Evolutionary conservation across 192 early-diverging fungal species (phyloP).

Genomic region (Rhizophagus sp.): DNA sequence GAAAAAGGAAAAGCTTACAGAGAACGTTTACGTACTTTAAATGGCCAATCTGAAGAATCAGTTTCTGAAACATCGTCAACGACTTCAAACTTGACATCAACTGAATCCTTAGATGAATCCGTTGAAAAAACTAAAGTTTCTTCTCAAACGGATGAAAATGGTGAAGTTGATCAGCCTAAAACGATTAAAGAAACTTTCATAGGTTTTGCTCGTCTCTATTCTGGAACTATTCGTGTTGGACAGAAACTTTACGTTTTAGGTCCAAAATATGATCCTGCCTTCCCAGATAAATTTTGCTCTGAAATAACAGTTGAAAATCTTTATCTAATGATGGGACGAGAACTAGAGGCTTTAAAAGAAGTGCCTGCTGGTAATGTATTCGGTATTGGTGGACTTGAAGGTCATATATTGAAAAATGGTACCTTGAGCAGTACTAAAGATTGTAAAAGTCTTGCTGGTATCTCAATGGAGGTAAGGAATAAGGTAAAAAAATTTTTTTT

Average conservation of each 20-base stretch:
- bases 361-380: conserved; percentile 97
- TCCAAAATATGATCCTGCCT: conserved; percentile 86
- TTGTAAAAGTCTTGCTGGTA: conserved; percentile 78
- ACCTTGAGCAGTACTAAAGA: conserved; percentile 77
- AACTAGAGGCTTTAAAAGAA: conserved; percentile 76
- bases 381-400: conserved; percentile 88
- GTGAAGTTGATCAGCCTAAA: conserved; percentile 42
- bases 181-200: conserved; percentile 66
- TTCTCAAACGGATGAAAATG: conserved; percentile 28
- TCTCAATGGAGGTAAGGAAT: conserved; percentile 45
- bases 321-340: conserved; percentile 97
- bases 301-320: conserved; percentile 76
- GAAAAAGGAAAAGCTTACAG: conserved; percentile 64
- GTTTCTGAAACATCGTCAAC: conserved; percentile 25
- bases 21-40: conserved; percentile 37
- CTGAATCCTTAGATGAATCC: conserved; percentile 30
- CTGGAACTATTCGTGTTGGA: conserved; percentile 84
- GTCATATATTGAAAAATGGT: conserved; percentile 91
- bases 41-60: conserved; percentile 33
- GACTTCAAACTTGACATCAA: conserved; percentile 23
- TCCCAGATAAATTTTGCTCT: conserved; percentile 58
- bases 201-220: conserved; percentile 94
- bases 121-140: not conserved
- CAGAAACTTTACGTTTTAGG: conserved; percentile 87
- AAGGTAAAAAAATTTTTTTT: not conserved